Conservation (phyloP, 1,139 yeast genomes). For the Magnusiomyces suaveolens region DNA sequence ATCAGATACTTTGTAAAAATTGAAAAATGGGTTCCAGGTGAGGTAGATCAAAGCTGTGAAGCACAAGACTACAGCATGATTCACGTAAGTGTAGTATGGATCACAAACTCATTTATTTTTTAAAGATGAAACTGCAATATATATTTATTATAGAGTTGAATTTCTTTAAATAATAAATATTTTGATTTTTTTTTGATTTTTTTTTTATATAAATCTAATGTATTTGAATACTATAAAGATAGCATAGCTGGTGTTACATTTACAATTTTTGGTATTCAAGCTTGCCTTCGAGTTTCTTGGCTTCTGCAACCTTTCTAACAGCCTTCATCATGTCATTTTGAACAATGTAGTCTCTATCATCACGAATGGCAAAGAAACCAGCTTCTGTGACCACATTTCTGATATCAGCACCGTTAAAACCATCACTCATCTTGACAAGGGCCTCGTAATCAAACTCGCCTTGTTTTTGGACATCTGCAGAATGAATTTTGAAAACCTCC, state of each 20-base stretch:
- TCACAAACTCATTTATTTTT: too few relatives aligned
- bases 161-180: too few relatives aligned
- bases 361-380: slow-evolving; percentile 96
- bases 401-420: slow-evolving; percentile 98
- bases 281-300: slow-evolving; percentile 94
- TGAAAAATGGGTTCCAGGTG: too few relatives aligned
- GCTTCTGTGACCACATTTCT: slow-evolving; percentile 98
- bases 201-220: neutral
- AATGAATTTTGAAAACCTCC: slow-evolving; percentile 91
- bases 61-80: too few relatives aligned
- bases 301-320: slow-evolving; percentile 92
- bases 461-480: slow-evolving; percentile 72
- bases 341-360: slow-evolving; percentile 87
- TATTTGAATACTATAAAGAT: neutral
- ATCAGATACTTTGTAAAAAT: too few relatives aligned
- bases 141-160: too few relatives aligned
- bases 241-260: neutral
- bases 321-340: slow-evolving; percentile 97
- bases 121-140: too few relatives aligned
- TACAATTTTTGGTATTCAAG: slow-evolving; percentile 85
- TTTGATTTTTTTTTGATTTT: too few relatives aligned
- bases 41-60: too few relatives aligned
- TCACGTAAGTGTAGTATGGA: too few relatives aligned
- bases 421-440: slow-evolving; percentile 95
- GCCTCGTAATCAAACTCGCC: slow-evolving; percentile 98